These are phyloP conservation scores for Xylariales sp. DNA, from an alignment of 2,329 filamentous ascomycete species.

Conservation along the genomic window DNA sequence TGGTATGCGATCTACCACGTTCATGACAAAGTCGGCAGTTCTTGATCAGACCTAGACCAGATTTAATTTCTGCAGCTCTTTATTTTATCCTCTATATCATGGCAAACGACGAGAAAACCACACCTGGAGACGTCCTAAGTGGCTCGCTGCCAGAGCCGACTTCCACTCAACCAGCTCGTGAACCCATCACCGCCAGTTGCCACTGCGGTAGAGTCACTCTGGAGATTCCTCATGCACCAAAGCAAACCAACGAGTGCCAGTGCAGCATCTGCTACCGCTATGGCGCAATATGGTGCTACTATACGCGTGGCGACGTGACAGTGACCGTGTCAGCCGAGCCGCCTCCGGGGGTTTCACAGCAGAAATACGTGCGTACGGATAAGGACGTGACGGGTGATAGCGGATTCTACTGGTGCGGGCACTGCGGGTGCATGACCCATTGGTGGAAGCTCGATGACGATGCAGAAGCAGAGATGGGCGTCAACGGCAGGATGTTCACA, in stretches of 20 bases:
- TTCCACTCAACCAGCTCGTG: not conserved
- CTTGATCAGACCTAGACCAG: too few relatives aligned
- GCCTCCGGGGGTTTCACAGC: not conserved
- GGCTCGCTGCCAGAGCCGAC: too few relatives aligned
- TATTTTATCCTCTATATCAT: slow-evolving; percentile 2
- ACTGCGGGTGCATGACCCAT: not conserved
- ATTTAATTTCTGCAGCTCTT: too few relatives aligned
- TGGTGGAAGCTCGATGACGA: not conserved
- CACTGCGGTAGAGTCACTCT: not conserved
- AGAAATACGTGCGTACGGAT: not conserved
- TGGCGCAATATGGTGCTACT: not conserved
- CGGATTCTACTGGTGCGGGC: not conserved
- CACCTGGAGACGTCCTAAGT: not conserved
- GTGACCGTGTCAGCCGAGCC: not conserved
- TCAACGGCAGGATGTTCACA: not conserved
- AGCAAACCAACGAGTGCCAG: not conserved
- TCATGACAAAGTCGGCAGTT: too few relatives aligned
- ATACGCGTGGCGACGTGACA: not conserved
- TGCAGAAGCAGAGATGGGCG: not conserved
- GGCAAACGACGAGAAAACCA: not conserved
- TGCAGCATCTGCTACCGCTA: not conserved
- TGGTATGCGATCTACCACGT: too few relatives aligned
- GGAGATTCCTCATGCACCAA: not conserved
- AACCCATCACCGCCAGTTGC: not conserved
- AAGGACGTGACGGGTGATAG: not conserved